A percentile compares a stretch with the other conserved stretches of the same genome.
Evolutionary conservation across 257 asterid genomes (phyloP).

Genomic region (Jasminum sambac): DNA sequence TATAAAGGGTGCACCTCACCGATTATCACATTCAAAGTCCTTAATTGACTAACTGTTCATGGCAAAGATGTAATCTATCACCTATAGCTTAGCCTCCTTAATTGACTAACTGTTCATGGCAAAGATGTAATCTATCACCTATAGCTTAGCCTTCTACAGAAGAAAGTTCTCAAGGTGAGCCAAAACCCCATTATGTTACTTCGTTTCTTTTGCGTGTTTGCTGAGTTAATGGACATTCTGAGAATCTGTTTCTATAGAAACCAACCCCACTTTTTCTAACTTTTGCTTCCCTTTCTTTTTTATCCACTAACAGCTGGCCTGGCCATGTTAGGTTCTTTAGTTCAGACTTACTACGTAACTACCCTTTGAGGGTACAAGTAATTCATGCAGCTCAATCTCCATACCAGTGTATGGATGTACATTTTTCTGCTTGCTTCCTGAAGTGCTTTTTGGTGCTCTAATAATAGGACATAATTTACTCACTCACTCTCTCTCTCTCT

Average conservation of each 20-base stretch:
- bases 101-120: neutral
- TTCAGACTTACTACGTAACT: neutral
- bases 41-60: neutral
- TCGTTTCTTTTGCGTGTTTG: neutral
- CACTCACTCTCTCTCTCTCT: neutral
- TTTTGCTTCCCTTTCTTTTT: neutral
- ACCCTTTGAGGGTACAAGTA: neutral
- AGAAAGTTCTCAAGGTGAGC: neutral
- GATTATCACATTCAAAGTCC: neutral
- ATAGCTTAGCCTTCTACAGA: neutral
- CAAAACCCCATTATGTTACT: neutral
- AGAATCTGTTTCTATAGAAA: neutral
- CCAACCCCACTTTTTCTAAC: neutral
- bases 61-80: neutral
- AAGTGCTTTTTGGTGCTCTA: neutral
- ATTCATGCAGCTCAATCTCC: conserved; percentile 5
- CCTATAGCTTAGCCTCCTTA: neutral
- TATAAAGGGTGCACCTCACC: neutral
- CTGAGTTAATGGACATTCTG: neutral
- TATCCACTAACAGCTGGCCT: neutral
- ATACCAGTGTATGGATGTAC: conserved; percentile 2
- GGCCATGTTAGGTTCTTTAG: neutral
- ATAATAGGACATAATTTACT: conserved; percentile 8
- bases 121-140: neutral
- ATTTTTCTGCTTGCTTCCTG: neutral